Percentiles rank a stretch among this genome's conserved stretches.
Evolutionary conservation across 768 basidiomycete genomes (phyloP).

Genomic region (Leucocoprinus birnbaumii): DNA sequence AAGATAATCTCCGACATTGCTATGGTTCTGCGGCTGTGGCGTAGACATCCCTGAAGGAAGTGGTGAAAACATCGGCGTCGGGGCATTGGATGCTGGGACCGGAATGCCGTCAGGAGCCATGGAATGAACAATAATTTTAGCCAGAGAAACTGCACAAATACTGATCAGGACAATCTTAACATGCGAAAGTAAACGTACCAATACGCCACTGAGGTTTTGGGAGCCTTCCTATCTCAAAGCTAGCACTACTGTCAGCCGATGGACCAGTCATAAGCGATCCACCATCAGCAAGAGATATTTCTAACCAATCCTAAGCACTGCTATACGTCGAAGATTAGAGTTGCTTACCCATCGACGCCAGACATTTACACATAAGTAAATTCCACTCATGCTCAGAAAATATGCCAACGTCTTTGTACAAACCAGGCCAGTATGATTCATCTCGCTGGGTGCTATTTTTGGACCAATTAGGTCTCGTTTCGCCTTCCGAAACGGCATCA

Average conservation of each 20-base stretch:
- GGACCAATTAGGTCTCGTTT: constrained; percentile 56
- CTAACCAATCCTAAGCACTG: constrained; percentile 28
- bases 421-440: constrained; percentile 53
- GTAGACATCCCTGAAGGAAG: constrained; percentile 60
- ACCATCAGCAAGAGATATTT: constrained; percentile 69
- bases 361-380: constrained; percentile 84
- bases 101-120: constrained; percentile 69
- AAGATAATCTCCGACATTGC: constrained; percentile 51
- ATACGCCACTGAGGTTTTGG: constrained; percentile 77
- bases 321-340: constrained; percentile 10
- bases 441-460: constrained; percentile 31
- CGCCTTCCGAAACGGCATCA: constrained; percentile 62
- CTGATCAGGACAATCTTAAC: constrained; percentile 11
- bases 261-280: constrained; percentile 77
- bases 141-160: constrained; percentile 59
- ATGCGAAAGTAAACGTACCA: constrained; percentile 38
- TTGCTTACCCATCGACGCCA: constrained; percentile 73
- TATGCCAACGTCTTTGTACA: constrained; percentile 85
- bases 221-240: constrained; percentile 70
- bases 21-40: constrained; percentile 35
- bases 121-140: constrained; percentile 85
- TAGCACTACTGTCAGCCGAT: constrained; percentile 67
- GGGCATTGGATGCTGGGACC: constrained; percentile 53
- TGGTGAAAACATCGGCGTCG: constrained; percentile 78
- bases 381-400: constrained; percentile 85